These are phyloP conservation scores for Phaseolus lunatus DNA, from an alignment of 306 rosid genomes.

Conservation along the genomic window DNA sequence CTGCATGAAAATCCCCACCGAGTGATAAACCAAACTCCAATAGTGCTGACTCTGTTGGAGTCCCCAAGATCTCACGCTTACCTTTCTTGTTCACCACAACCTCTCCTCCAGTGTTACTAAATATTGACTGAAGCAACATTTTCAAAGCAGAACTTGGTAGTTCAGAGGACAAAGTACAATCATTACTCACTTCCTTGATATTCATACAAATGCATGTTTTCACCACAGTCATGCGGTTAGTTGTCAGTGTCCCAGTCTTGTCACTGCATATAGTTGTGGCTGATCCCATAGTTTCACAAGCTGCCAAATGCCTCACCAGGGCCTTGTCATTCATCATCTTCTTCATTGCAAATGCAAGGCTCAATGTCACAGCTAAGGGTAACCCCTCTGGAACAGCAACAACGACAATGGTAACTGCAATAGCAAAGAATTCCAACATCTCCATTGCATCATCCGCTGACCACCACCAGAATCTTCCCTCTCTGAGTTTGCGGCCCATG, in stretches of 20 bases:
- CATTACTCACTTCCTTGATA: conserved; percentile 55
- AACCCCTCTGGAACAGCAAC: conserved; percentile 97
- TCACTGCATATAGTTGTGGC: conserved; percentile 94
- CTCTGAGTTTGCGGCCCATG: conserved; percentile 54
- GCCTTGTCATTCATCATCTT: conserved; percentile 99
- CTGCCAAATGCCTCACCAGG: conserved; percentile 89
- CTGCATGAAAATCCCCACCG: conserved; percentile 76
- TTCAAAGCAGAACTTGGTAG: conserved; percentile 65
- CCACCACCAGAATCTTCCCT: conserved; percentile 82
- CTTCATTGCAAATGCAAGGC: conserved; percentile 98
- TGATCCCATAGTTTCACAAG: conserved; percentile 98
- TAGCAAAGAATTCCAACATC: conserved; percentile 84
- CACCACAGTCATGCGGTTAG: conserved; percentile 90
- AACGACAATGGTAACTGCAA: conserved; percentile 94
- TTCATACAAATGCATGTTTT: conserved; percentile 88
- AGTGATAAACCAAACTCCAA: conserved; percentile 80
- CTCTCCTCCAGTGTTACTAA: conserved; percentile 91
- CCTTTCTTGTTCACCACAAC: conserved; percentile 76
- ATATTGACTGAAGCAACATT: conserved; percentile 75
- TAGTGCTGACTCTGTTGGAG: conserved; percentile 90
- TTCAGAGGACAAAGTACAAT: conserved; percentile 56
- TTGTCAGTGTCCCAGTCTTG: conserved; percentile 95
- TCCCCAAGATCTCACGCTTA: conserved; percentile 77
- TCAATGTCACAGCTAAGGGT: conserved; percentile 90
- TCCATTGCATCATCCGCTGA: conserved; percentile 73